Conservation (phyloP, 108 stramenopile genomes). For the Halocafeteria seosinensis region DNA sequence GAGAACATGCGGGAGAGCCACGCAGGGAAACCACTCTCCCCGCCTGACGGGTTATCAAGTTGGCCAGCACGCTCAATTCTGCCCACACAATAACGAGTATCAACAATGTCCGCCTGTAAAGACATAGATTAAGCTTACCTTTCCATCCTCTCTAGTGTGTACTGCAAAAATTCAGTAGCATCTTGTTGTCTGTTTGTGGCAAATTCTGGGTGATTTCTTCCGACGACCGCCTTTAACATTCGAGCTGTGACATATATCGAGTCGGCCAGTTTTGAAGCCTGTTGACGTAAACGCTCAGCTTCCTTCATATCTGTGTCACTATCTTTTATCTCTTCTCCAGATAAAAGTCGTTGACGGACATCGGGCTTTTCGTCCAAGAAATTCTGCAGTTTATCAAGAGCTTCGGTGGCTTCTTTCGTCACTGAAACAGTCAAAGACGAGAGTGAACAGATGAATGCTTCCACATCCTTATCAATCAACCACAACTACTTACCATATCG, state of each 20-base stretch:
- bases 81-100: conserved; percentile 11
- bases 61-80: not conserved
- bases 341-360: too few relatives aligned
- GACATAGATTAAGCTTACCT: conserved; percentile 45
- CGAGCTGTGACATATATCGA: conserved; percentile 49
- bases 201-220: conserved; percentile 78
- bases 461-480: too few relatives aligned
- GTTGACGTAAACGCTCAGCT: not conserved
- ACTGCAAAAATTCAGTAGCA: conserved; percentile 79
- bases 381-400: too few relatives aligned
- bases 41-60: not conserved
- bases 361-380: too few relatives aligned
- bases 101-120: not conserved
- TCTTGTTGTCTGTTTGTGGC: conserved; percentile 91
- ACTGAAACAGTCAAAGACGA: too few relatives aligned
- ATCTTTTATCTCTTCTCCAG: too few relatives aligned
- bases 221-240: conserved; percentile 84
- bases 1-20: conserved; percentile 43
- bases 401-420: too few relatives aligned
- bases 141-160: conserved; percentile 63
- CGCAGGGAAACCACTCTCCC: too few relatives aligned
- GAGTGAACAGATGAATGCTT: too few relatives aligned
- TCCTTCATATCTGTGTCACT: too few relatives aligned
- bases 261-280: not conserved
- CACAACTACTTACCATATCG: too few relatives aligned